Conservation (phyloP, 2,329 filamentous ascomycete species). For the Pseudocercospora ulei region DNA sequence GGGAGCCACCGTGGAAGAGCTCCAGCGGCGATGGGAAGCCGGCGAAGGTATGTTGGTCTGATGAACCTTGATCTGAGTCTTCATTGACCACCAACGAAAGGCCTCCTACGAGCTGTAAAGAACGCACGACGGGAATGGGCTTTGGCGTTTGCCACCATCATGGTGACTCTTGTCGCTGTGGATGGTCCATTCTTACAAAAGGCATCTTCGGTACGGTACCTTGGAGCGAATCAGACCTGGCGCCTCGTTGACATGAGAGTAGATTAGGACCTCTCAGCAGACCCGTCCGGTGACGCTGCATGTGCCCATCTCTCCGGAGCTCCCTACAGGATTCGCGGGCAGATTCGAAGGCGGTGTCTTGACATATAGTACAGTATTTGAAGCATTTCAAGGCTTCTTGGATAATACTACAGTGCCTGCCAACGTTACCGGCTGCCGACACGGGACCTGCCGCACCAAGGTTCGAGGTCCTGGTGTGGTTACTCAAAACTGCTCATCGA, state of each 20-base stretch:
- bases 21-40: conserved; percentile 15
- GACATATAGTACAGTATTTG: too few relatives aligned
- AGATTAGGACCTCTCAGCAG: background rate
- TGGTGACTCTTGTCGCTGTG: conserved; percentile 5
- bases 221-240: background rate
- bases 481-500: conserved; percentile 5
- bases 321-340: conserved; percentile 6
- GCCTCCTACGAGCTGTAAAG: conserved; percentile 8
- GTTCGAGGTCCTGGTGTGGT: conserved; percentile 5
- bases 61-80: too few relatives aligned
- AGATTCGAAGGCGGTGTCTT: background rate
- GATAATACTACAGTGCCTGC: conserved; percentile 10
- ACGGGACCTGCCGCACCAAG: conserved; percentile 3
- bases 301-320: background rate
- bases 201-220: conserved; percentile 7
- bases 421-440: conserved; percentile 8
- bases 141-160: conserved; percentile 10
- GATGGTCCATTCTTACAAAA: conserved; percentile 17
- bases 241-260: background rate
- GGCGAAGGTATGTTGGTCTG: conserved; percentile 7
- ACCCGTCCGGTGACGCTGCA: conserved; percentile 2
- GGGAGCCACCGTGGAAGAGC: conserved; percentile 11
- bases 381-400: background rate
- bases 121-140: conserved; percentile 8
- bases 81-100: background rate